Evolutionary conservation across 1,284 basidiomycete genomes (phyloP).

Genomic region (Clitocybe nebularis): DNA sequence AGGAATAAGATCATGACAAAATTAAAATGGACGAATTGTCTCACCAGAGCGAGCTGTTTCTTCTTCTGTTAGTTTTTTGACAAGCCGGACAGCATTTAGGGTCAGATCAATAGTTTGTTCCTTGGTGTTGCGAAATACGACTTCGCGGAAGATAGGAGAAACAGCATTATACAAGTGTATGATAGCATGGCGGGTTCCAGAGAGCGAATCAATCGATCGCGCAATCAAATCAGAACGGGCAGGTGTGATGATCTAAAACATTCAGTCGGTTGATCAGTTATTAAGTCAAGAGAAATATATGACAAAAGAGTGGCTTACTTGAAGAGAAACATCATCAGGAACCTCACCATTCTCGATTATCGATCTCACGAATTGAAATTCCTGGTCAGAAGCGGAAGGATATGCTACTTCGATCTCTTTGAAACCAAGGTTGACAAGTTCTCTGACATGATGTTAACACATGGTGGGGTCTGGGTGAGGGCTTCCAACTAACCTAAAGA

Average conservation of each 20-base stretch:
- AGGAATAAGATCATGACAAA: neutral
- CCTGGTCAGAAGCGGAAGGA: slow-evolving; percentile 85
- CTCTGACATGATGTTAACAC: too few species aligned
- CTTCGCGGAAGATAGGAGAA: slow-evolving; percentile 79
- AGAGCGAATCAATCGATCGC: slow-evolving; percentile 78
- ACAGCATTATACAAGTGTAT: slow-evolving; percentile 95
- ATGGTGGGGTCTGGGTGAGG: neutral
- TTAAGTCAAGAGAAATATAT: slow-evolving; percentile 16
- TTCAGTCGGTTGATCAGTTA: too few species aligned
- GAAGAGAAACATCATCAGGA: slow-evolving; percentile 87
- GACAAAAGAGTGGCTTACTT: slow-evolving; percentile 48
- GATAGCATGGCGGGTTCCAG: slow-evolving; percentile 80
- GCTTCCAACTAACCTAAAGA: slow-evolving; percentile 60
- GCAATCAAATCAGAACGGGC: slow-evolving; percentile 83
- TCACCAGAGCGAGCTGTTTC: slow-evolving; percentile 50
- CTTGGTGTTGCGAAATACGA: slow-evolving; percentile 84
- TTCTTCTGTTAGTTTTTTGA: slow-evolving; percentile 72
- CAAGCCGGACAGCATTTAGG: slow-evolving; percentile 72
- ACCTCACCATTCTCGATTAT: slow-evolving; percentile 71
- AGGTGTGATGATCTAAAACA: slow-evolving; percentile 73
- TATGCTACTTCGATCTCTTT: slow-evolving; percentile 91
- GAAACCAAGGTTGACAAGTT: slow-evolving; percentile 77
- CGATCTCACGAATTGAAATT: slow-evolving; percentile 80
- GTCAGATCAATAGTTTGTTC: slow-evolving; percentile 81
- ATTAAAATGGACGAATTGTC: slow-evolving; percentile 23